Base-by-base conservation (phyloP, 257 asterid species). In the Solanum tacnaense region DNA sequence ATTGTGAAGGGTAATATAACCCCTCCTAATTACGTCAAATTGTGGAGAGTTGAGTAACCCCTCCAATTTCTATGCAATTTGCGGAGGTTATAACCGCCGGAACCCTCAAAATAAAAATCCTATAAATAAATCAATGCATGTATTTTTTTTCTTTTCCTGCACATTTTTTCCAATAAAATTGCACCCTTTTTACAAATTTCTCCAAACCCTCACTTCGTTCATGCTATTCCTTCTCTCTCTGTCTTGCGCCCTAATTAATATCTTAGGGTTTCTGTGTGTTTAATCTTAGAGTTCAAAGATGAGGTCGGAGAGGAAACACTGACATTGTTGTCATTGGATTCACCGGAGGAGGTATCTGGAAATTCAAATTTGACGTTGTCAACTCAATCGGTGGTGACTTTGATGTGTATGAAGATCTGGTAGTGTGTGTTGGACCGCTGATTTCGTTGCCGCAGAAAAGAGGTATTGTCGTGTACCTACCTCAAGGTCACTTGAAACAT, bases 361-460 rank as follows among this genome's bases (percentile, higher is more conserved):
- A 81, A 87, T 49, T 92, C 94, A 56, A 89, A 62, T 78, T 75
- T 74, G 84, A 72, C 84, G 35, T 6, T 72, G 49, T 56, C 78
- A 41, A 90, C 91, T 41, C 32, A 90, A 84, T 5, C 88, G 89
- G 46, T 91, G 75, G 46, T 91, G 74, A 87, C 92, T 46, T 90
- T 93, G 70, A 94, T 97, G 86, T 93, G 98, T 91, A 91, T 97
- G 99, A 98, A 97, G 91, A 94, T 95, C 31, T 97, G 99, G 98
- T 95, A 97, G 99, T 98, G 7, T 97, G 98, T 84, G 98, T 98
- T 0, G 99, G 99, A 75, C 98, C 99, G 90, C 75, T 96, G 56
- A 95, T 95, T 91, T 96, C 95, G 58, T 89, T 97, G 89, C 98
- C 99, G 0, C 93, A 91, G 91, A 97, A 93, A 86, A 98, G 99